Evolutionary conservation across 1,284 basidiomycete species (phyloP).

Genomic region (Abortiporus biennis): DNA sequence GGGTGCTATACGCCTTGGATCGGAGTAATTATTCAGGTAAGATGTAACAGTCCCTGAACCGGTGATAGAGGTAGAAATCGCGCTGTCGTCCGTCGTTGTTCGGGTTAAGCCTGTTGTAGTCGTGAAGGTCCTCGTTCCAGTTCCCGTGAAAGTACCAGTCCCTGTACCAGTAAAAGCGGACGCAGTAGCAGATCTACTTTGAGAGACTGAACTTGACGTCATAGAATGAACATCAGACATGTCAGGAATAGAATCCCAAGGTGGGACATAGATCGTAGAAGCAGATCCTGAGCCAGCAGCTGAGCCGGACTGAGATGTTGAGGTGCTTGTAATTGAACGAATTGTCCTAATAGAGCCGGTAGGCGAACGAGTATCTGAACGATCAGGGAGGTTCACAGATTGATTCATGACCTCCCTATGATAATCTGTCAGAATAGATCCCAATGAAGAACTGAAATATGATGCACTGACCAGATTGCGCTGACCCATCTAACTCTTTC

Average conservation of each 20-base stretch:
- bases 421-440: slow-evolving; percentile 7
- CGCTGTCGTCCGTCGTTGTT: not conserved
- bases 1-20: slow-evolving; percentile 61
- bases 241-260: slow-evolving; percentile 58
- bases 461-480: slow-evolving; percentile 64
- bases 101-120: slow-evolving; percentile 34
- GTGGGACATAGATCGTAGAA: slow-evolving; percentile 68
- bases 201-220: too few relatives aligned
- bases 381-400: slow-evolving; percentile 43
- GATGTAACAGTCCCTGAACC: slow-evolving; percentile 53
- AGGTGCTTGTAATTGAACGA: slow-evolving; percentile 40
- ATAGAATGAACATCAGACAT: slow-evolving; percentile 49
- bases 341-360: slow-evolving; percentile 70
- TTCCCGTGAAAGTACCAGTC: slow-evolving; percentile 34
- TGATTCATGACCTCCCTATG: slow-evolving; percentile 62
- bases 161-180: too few relatives aligned
- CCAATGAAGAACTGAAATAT: slow-evolving; percentile 6
- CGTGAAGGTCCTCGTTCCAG: slow-evolving; percentile 40
- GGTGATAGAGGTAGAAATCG: not conserved
- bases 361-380: slow-evolving; percentile 55
- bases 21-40: slow-evolving; percentile 57
- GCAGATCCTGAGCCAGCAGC: slow-evolving; percentile 46
- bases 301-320: slow-evolving; percentile 30
- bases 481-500: slow-evolving; percentile 87
- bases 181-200: too few relatives aligned